Evolutionary conservation across 2,329 filamentous ascomycete species (phyloP).

Genomic region (Periconia macrospinosa): DNA sequence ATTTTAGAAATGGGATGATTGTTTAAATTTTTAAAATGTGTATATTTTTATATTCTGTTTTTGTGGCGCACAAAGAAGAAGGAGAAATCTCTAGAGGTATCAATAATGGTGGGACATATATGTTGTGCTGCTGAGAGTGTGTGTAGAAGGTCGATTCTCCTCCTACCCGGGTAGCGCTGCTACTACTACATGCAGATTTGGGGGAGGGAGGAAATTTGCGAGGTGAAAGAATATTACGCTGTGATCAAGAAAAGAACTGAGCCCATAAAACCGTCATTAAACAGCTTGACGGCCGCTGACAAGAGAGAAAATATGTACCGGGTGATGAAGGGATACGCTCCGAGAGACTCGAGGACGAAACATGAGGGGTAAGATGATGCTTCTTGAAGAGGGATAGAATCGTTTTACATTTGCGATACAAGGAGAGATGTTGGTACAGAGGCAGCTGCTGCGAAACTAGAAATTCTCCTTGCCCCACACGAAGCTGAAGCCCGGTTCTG

Average conservation of each 20-base stretch:
- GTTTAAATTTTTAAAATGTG: no score
- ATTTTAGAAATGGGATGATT: no score
- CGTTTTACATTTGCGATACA: background rate
- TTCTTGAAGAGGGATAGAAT: background rate
- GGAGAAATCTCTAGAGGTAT: background rate
- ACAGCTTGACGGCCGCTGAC: background rate
- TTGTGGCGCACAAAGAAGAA: no score
- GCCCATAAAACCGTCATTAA: slow-evolving; percentile 5
- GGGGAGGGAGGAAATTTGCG: background rate
- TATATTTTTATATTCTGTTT: no score
- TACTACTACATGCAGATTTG: background rate
- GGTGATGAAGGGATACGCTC: slow-evolving; percentile 2
- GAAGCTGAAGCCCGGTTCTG: slow-evolving; percentile 72
- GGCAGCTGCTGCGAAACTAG: slow-evolving; percentile 36
- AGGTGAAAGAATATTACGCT: background rate
- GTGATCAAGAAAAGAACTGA: background rate
- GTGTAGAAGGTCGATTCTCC: background rate
- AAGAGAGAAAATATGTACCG: slow-evolving; percentile 16
- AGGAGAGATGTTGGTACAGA: background rate
- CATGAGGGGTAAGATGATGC: no score
- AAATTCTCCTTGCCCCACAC: slow-evolving; percentile 73
- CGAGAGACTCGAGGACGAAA: background rate
- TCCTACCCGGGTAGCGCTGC: background rate
- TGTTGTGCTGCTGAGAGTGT: no score
- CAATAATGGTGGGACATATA: background rate